Evolutionary conservation across 306 rosid genomes (phyloP), one percentile per base, ranked within the genome.

Genomic region (Myrica gale): DNA sequence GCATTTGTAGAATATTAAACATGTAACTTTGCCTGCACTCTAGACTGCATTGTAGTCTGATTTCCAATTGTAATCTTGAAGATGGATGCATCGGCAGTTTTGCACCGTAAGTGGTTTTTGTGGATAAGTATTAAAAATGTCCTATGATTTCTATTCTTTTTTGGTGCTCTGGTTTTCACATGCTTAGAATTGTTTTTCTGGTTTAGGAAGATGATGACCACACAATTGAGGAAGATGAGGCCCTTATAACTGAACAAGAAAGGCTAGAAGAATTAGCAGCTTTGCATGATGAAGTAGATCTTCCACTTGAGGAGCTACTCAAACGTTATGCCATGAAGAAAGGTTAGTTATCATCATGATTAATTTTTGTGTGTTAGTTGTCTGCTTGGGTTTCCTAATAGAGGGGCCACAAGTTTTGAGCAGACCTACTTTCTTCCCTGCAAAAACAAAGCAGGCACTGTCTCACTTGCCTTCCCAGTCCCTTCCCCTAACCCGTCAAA

Each of bases 141-240:
- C 70, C 21, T 15, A 63, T 63, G 47, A 15, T 39, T 17, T 42
- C 23, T 66, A 5, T 42, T 19, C 20, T 42, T 19, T 66, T 17
- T 56, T 12, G 71, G 9, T 52, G 42, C 32, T 37, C 73, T 4
- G 3, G 32, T 67, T 65, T 41, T 41, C 8, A 19, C 23, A n/a
- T 66, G 7, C 70, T 42, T 66, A 66, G 46, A 66, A 6, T 45
- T 72, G 78, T 53, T 74, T 77, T 84, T 68, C 81, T 84, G 73
- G 87, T 91, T 88, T 85, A 95, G 98, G 98, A 90, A 87, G 97
- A 95, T 82, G 94, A 90, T 79, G 97, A 95, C 76, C 91, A 77
- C 74, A 92, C 97, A 51, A 85, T 95, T 69, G 97, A 90, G 88
- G 91, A 88, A 79, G 98, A 95, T 47, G 98, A 95, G 82, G 96